These are phyloP conservation scores for Tilletia walkeri DNA, from an alignment of 1,284 basidiomycete species.

Conservation along the genomic window DNA sequence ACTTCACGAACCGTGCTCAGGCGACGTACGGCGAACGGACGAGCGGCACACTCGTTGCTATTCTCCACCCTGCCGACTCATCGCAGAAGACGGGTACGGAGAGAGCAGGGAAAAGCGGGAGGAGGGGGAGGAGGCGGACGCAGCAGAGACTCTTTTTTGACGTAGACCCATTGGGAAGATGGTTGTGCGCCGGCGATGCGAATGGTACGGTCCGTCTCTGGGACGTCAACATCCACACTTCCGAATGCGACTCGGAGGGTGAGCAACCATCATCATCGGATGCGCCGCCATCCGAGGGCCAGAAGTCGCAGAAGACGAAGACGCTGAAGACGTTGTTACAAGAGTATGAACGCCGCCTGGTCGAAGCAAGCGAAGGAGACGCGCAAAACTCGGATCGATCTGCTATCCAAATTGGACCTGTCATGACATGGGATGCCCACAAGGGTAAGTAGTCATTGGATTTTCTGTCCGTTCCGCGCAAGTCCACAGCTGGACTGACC, in stretches of 20 bases:
- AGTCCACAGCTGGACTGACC: not conserved
- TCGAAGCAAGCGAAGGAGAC: conserved; percentile 4
- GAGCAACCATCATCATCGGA: conserved; percentile 20
- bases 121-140: not conserved
- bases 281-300: not conserved
- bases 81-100: not conserved
- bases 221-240: conserved; percentile 18
- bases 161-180: conserved; percentile 38
- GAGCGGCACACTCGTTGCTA: conserved; percentile 31
- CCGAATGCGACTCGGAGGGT: no score
- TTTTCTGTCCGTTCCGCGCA: not conserved
- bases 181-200: conserved; percentile 36
- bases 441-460: conserved; percentile 19
- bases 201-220: conserved; percentile 32
- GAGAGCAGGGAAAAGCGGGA: conserved; percentile 18
- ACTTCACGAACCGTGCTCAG: conserved; percentile 29
- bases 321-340: not conserved
- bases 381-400: not conserved
- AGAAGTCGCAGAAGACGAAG: conserved; percentile 25
- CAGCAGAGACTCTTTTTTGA: conserved; percentile 43
- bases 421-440: conserved; percentile 35
- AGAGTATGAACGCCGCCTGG: conserved; percentile 4
- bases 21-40: not conserved
- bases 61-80: conserved; percentile 12
- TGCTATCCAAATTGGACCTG: conserved; percentile 24